phyloP scores from a whole-genome alignment of 495 filamentous ascomycete genomes.

The Talaromyces trachyspermus region DNA sequence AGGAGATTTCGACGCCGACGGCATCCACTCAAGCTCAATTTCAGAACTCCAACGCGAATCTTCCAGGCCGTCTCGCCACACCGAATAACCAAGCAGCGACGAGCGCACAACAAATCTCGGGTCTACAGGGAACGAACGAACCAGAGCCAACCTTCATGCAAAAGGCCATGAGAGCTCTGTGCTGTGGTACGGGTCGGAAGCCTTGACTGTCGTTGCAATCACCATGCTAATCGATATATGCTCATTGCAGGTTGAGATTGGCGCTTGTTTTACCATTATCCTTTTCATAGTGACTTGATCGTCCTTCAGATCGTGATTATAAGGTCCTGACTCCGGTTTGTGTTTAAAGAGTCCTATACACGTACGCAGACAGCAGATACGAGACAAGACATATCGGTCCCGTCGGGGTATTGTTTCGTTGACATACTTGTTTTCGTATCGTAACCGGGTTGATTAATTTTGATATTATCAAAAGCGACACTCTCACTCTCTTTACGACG shows the following conservation, averaged over 20 bases:
- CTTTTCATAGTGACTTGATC: not conserved
- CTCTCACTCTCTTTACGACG: slow-evolving; percentile 11
- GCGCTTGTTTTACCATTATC: not conserved
- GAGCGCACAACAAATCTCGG: slow-evolving; percentile 35
- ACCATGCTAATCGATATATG: slow-evolving; percentile 8
- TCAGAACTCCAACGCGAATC: slow-evolving; percentile 80
- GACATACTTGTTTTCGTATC: slow-evolving; percentile 4
- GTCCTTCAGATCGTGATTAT: no score
- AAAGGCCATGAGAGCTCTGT: slow-evolving; percentile 76
- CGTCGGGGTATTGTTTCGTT: not conserved
- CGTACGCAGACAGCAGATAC: not conserved
- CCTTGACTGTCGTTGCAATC: slow-evolving; percentile 6
- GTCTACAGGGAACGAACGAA: slow-evolving; percentile 35
- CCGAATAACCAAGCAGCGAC: slow-evolving; percentile 48
- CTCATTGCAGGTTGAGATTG: slow-evolving; percentile 8
- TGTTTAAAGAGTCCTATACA: no score
- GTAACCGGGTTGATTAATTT: slow-evolving; percentile 1
- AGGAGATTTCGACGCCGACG: slow-evolving; percentile 70
- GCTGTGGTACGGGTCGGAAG: slow-evolving; percentile 60
- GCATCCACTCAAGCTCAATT: slow-evolving; percentile 85
- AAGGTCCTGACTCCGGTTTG: no score
- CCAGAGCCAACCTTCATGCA: slow-evolving; percentile 44
- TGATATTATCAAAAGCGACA: slow-evolving; percentile 5
- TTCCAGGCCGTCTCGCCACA: slow-evolving; percentile 57
- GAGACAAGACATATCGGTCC: not conserved